Evolutionary conservation across 148 eudicot species (phyloP).

Genomic region (Vaccinium darrowii): DNA sequence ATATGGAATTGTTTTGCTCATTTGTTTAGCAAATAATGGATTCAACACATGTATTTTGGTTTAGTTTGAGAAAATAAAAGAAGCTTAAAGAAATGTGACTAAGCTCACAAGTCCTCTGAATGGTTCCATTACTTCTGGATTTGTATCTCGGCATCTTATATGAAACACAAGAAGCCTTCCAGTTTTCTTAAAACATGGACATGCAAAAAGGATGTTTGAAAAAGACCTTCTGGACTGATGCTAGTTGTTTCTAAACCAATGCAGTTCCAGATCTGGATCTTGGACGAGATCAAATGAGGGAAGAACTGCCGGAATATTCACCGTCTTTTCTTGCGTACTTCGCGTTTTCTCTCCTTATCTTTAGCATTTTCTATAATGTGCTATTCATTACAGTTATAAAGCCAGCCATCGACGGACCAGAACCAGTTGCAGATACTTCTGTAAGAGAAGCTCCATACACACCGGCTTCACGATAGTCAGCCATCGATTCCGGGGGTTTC

Average conservation of each 20-base stretch:
- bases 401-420: conserved; percentile 56
- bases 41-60: too few relatives aligned
- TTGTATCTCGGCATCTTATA: not conserved
- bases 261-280: conserved; percentile 39
- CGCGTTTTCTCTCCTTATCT: conserved; percentile 38
- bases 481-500: conserved; percentile 14
- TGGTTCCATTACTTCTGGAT: not conserved
- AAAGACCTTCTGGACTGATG: not conserved
- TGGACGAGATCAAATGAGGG: conserved; percentile 32
- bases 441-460: conserved; percentile 1
- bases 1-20: too few relatives aligned
- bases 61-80: not conserved
- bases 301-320: conserved; percentile 31
- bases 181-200: not conserved
- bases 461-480: not conserved
- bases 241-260: not conserved
- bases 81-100: not conserved
- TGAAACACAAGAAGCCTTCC: not conserved
- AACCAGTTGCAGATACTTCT: conserved; percentile 20
- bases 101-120: not conserved
- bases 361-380: conserved; percentile 54
- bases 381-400: conserved; percentile 54
- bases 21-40: too few relatives aligned
- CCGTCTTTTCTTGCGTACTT: conserved; percentile 33
- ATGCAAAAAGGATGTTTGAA: not conserved